These are phyloP conservation scores for Gnetum montanum DNA, from an alignment of 75 land plant species.

Conservation along the genomic window DNA sequence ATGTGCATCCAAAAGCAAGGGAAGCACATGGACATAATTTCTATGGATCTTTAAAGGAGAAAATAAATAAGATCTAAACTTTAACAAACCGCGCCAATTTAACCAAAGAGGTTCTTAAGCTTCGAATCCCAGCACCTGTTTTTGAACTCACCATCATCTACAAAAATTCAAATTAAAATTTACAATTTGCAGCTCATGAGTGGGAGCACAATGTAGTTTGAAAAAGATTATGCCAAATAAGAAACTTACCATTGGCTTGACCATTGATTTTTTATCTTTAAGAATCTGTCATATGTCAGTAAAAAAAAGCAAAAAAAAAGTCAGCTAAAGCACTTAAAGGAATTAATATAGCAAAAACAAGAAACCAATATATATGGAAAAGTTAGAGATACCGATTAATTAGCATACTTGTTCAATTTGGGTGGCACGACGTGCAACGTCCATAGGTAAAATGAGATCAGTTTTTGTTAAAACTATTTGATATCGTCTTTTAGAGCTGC, in stretches of 20 bases:
- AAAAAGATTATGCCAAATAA: not conserved
- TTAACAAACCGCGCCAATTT: slow-evolving; percentile 44
- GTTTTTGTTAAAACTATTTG: slow-evolving; percentile 92
- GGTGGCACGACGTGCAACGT: slow-evolving; percentile 90
- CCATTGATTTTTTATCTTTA: slow-evolving; percentile 45
- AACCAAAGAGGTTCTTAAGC: slow-evolving; percentile 51
- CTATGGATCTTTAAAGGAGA: no score
- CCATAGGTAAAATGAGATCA: slow-evolving; percentile 73
- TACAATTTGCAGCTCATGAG: not conserved
- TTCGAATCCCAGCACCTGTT: slow-evolving; percentile 81
- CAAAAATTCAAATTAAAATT: slow-evolving; percentile 5
- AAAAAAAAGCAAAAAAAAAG: slow-evolving; percentile 1
- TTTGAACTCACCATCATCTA: slow-evolving; percentile 98
- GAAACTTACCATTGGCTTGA: slow-evolving; percentile 71
- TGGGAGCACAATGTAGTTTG: not conserved
- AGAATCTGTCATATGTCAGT: slow-evolving; percentile 39
- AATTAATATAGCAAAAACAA: not conserved
- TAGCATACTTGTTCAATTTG: slow-evolving; percentile 81
- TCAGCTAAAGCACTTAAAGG: no score
- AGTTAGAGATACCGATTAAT: not conserved
- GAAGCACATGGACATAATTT: no score
- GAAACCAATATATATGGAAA: not conserved
- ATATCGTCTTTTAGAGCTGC: slow-evolving; percentile 67
- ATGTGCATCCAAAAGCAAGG: no score
- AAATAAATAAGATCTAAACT: no score